These are phyloP conservation scores for Dimargaris xerosporica DNA, from an alignment of 192 early-diverging fungal species.

Conservation along the genomic window DNA sequence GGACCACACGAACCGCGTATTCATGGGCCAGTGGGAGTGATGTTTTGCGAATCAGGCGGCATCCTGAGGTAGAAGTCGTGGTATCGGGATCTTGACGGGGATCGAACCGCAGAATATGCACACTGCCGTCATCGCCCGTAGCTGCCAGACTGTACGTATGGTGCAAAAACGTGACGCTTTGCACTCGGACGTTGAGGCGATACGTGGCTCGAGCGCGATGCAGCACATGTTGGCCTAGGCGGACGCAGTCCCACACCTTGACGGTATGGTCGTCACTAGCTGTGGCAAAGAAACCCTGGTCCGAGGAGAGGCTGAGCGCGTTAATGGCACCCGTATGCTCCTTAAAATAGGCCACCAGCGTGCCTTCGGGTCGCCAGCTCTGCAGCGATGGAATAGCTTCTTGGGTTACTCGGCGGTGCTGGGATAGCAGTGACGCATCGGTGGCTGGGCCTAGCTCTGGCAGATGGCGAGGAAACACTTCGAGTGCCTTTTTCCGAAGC, in stretches of 20 bases:
- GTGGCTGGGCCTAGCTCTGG: constrained; percentile 15
- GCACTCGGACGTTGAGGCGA: constrained; percentile 54
- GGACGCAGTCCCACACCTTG: constrained; percentile 66
- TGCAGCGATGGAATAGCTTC: constrained; percentile 24
- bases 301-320: constrained; percentile 47
- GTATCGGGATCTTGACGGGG: not conserved
- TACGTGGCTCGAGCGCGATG: constrained; percentile 59
- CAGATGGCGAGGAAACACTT: constrained; percentile 26
- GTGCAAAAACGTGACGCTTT: constrained; percentile 60
- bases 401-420: constrained; percentile 18
- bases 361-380: constrained; percentile 62
- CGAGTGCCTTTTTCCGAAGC: constrained; percentile 33
- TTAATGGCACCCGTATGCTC: constrained; percentile 75
- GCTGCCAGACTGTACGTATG: constrained; percentile 62
- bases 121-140: constrained; percentile 63
- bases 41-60: not conserved
- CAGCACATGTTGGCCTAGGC: constrained; percentile 72
- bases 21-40: not conserved
- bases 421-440: not conserved
- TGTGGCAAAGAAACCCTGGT: constrained; percentile 60
- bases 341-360: constrained; percentile 57
- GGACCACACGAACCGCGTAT: not conserved
- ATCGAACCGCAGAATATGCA: constrained; percentile 54
- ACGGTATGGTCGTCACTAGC: constrained; percentile 72
- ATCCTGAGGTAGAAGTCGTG: not conserved